Conservation (phyloP, 2,329 filamentous ascomycete genomes). For the Setomelanomma holmii region DNA sequence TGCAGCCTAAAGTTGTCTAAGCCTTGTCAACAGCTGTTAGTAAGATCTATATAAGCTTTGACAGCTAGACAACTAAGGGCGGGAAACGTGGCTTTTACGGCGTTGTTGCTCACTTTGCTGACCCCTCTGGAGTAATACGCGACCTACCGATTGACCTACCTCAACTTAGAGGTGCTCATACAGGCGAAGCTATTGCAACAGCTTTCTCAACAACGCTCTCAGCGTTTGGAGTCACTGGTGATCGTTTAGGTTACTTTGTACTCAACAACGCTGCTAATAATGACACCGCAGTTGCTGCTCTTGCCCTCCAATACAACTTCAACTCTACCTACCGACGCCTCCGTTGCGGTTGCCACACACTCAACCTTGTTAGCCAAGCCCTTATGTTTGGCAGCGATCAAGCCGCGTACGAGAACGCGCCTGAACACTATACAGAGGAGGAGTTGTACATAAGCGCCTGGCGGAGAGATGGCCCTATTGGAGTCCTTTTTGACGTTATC, state of each 20-base stretch:
- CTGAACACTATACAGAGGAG: background rate
- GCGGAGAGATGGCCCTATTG: constrained; percentile 1
- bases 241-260: constrained; percentile 8
- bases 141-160: constrained; percentile 9
- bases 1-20: background rate
- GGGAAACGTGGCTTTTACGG: constrained; percentile 3
- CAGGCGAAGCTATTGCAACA: background rate
- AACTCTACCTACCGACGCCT: background rate
- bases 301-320: background rate
- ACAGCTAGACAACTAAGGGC: too few relatives aligned
- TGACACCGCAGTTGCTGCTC: background rate
- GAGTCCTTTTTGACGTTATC: too few relatives aligned
- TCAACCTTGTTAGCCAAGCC: background rate
- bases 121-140: background rate
- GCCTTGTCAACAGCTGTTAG: background rate
- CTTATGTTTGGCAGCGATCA: background rate
- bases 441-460: constrained; percentile 2
- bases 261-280: constrained; percentile 2
- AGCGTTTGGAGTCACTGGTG: background rate
- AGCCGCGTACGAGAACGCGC: background rate
- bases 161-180: constrained; percentile 2
- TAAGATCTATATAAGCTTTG: too few relatives aligned
- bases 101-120: constrained; percentile 6
- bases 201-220: background rate
- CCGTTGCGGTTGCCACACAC: too few relatives aligned